phyloP scores from a whole-genome alignment of 331 rosid genomes.

The Phaseolus coccineus region DNA sequence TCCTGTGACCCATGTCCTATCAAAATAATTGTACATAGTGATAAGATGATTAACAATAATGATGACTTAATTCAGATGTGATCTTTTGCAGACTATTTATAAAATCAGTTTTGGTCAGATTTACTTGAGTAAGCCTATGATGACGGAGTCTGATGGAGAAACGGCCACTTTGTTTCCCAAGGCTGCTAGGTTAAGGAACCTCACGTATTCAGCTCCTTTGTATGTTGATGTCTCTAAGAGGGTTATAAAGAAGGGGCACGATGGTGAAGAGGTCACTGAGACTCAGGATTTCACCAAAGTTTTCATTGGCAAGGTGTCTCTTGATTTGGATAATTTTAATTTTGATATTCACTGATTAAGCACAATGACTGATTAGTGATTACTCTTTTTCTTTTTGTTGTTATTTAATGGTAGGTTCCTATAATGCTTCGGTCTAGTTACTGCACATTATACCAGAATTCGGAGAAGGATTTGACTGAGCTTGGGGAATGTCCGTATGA shows the following conservation, averaged over 20 bases:
- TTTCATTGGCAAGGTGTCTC: slow-evolving; percentile 83
- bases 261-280: slow-evolving; percentile 92
- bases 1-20: background rate
- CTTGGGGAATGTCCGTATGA: slow-evolving; percentile 99
- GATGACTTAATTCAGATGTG: background rate
- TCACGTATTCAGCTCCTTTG: slow-evolving; percentile 96
- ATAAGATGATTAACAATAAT: background rate
- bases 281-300: slow-evolving; percentile 97
- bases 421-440: slow-evolving; percentile 99
- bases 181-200: slow-evolving; percentile 96
- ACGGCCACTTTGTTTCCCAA: slow-evolving; percentile 96
- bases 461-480: slow-evolving; percentile 98
- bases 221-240: slow-evolving; percentile 94
- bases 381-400: background rate
- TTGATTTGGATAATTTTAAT: background rate
- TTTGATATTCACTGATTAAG: background rate
- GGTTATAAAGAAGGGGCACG: slow-evolving; percentile 95
- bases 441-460: slow-evolving; percentile 90
- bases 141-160: slow-evolving; percentile 98
- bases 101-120: slow-evolving; percentile 95
- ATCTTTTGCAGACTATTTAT: slow-evolving; percentile 69
- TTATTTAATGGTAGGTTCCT: slow-evolving; percentile 72
- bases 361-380: background rate
- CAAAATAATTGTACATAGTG: background rate
- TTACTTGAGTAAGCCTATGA: slow-evolving; percentile 98